phyloP scores from a whole-genome alignment of 495 filamentous ascomycete genomes.

The Letharia columbiana region DNA sequence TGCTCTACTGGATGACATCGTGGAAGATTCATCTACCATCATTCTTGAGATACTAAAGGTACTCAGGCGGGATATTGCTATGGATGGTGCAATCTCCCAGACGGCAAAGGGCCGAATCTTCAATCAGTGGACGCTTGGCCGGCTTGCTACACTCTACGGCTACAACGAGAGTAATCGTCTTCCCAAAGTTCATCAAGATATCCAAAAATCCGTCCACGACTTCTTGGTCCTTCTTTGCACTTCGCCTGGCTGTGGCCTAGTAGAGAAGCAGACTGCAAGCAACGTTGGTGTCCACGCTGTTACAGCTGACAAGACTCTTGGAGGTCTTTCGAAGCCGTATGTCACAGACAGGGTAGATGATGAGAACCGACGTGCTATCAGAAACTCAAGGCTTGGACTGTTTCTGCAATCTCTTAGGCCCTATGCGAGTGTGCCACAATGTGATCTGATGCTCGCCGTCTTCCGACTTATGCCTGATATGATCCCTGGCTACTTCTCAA shows the following conservation, averaged over 20 bases:
- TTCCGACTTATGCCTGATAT: constrained; percentile 77
- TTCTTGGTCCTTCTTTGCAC: constrained; percentile 68
- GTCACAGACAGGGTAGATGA: background rate
- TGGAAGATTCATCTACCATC: constrained; percentile 62
- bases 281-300: constrained; percentile 37
- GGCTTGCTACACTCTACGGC: constrained; percentile 62
- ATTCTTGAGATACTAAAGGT: constrained; percentile 58
- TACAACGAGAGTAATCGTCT: constrained; percentile 49
- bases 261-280: constrained; percentile 59
- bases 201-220: constrained; percentile 57
- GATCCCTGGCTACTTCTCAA: constrained; percentile 73
- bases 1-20: constrained; percentile 58
- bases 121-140: constrained; percentile 57
- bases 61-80: constrained; percentile 56
- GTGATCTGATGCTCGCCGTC: constrained; percentile 68
- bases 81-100: constrained; percentile 59
- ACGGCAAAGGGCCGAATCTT: constrained; percentile 65
- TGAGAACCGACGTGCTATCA: background rate
- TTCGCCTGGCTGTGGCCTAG: constrained; percentile 56
- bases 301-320: background rate
- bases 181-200: constrained; percentile 33
- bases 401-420: constrained; percentile 76
- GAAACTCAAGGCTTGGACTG: constrained; percentile 63
- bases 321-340: background rate
- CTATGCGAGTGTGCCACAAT: constrained; percentile 70